Evolutionary conservation across 352 stramenopile species (phyloP), one percentile per base, ranked within the genome.

Genomic region (Phytophthora kernoviae): DNA sequence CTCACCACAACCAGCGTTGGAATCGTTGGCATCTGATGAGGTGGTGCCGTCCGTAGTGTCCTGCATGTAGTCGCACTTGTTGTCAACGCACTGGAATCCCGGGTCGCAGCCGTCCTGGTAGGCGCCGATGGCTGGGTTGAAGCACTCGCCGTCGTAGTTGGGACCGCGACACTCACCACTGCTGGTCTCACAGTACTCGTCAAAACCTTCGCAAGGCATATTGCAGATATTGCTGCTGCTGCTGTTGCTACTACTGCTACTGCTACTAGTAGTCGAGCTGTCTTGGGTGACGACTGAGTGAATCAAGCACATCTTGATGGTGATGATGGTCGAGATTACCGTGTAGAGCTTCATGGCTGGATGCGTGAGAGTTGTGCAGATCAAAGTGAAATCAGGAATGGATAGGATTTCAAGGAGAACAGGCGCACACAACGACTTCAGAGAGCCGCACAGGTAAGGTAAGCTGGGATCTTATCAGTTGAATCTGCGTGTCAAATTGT

Each of bases 131-230:
- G 58, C 43, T 9, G 58, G 53, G 36, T 54, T 59, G 36, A 49
- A 65, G 21, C 49, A 65, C 26, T 65, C 42, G 12, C 50, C 50
- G 21, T 48, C 50, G 36, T 56, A 66, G 18, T 17, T 52, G 21
- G 58, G 50, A 4, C 50, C 58, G 4, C 58, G 58, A 11, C 48
- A 60, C 22, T 40, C 33, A 8, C 58, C 49, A 24, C 48, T 60
- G 30, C 26, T 54, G 43, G 26, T 22, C 7, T 72, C 66, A 46
- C 70, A 79, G 58, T 68, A 73, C 49, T 75, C 55, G 40, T 64
- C 62, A 15, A 55, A 24, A 4, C 11, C 30, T 10, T 68, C 50
- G 10, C 70, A 79, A 15, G 41, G 9, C 37, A 54, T 5, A 15
- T 54, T 36, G 52, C 63, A 72, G 12, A 48, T 20, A 9, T 18